A percentile compares a stretch with the other conserved stretches of the same genome.
Evolutionary conservation across 495 filamentous ascomycete species (phyloP).

Genomic region (Xylaria scruposa): DNA sequence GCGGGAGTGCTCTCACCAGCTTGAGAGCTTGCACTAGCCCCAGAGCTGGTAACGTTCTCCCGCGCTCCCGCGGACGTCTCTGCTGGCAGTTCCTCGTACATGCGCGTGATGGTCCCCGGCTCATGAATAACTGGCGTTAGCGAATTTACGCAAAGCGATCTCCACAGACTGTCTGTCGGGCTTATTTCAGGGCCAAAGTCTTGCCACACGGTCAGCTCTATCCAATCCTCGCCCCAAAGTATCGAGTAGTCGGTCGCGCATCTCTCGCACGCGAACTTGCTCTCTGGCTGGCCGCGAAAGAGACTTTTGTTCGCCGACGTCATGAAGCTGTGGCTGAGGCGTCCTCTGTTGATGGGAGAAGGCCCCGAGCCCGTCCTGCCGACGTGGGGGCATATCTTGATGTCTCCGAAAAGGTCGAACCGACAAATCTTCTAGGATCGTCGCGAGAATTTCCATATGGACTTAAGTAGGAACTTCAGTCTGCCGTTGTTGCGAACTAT

Average conservation of each 20-base stretch:
- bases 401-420: neutral
- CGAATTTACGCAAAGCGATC: neutral
- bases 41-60: neutral
- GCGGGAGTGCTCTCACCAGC: no score
- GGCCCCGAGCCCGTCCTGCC: neutral
- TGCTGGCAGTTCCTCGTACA: neutral
- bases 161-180: neutral
- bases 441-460: neutral
- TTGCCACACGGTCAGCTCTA: neutral
- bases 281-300: neutral
- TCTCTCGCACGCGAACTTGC: neutral
- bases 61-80: neutral
- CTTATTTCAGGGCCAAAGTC: neutral
- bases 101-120: neutral
- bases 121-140: neutral
- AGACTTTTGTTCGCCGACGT: neutral
- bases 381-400: neutral
- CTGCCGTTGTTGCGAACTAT: neutral
- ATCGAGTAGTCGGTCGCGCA: slow-evolving; percentile 1
- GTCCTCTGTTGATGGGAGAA: neutral
- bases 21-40: neutral
- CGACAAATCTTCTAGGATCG: neutral
- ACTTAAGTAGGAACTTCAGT: neutral
- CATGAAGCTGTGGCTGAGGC: neutral
- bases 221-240: neutral